Percentiles rank a stretch among this genome's conserved stretches.
These are phyloP conservation scores for Diaporthe citriasiana DNA, from an alignment of 2,329 filamentous ascomycete species.

Conservation along the genomic window DNA sequence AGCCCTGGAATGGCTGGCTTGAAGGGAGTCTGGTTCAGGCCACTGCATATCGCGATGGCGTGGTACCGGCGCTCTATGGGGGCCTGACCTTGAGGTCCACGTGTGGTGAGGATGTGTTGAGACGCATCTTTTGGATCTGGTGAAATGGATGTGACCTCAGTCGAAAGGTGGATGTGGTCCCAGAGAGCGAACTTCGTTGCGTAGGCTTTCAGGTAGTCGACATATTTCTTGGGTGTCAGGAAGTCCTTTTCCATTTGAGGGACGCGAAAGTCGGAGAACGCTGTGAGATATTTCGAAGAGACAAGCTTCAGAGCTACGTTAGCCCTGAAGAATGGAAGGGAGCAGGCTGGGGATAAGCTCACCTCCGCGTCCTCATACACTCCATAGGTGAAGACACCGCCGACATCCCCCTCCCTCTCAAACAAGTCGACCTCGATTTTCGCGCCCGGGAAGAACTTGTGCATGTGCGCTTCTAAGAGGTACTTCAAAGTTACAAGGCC, in stretches of 20 bases:
- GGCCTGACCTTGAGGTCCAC: background rate
- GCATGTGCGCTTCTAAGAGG: constrained; percentile 51
- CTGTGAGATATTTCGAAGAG: constrained; percentile 60
- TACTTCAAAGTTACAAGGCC: constrained; percentile 57
- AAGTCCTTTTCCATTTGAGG: constrained; percentile 54
- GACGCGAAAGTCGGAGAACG: constrained; percentile 60
- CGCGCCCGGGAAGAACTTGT: constrained; percentile 48
- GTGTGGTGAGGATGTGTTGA: constrained; percentile 5
- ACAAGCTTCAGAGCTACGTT: constrained; percentile 50
- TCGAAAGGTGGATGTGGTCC: constrained; percentile 51
- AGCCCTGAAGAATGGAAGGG: background rate
- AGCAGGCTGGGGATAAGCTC: background rate
- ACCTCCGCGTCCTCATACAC: constrained; percentile 61
- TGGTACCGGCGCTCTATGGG: constrained; percentile 43
- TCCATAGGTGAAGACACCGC: constrained; percentile 59
- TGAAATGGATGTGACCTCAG: constrained; percentile 46
- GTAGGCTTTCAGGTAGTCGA: constrained; percentile 55
- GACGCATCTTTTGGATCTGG: background rate
- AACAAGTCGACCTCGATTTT: constrained; percentile 59
- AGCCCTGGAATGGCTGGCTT: constrained; percentile 49
- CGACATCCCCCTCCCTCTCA: constrained; percentile 56
- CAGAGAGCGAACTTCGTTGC: constrained; percentile 52
- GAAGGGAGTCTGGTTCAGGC: constrained; percentile 53
- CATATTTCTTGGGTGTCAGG: constrained; percentile 50
- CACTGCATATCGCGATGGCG: constrained; percentile 56